These are phyloP conservation scores for Tylopilus sp. DNA, from an alignment of 1,284 basidiomycete species.

Conservation along the genomic window DNA sequence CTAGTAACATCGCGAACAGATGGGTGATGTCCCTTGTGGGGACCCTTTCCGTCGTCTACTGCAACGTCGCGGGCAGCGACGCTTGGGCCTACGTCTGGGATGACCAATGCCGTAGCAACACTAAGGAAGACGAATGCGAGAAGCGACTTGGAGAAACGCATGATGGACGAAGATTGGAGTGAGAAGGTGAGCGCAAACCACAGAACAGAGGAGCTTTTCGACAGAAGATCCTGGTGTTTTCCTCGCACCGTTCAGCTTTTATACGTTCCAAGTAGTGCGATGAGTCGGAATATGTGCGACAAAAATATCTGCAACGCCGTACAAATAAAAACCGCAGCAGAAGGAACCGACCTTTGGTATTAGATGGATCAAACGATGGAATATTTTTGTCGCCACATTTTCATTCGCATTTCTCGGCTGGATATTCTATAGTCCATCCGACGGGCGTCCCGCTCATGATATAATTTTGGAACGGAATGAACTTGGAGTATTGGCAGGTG, in stretches of 20 bases:
- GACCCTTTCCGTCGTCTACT: background rate
- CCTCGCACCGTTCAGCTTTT: background rate
- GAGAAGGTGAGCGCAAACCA: background rate
- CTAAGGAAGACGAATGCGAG: conserved; percentile 15
- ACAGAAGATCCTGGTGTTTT: background rate
- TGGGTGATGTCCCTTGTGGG: background rate
- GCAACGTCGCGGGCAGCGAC: background rate
- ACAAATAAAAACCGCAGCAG: conserved; percentile 3
- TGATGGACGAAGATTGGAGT: background rate
- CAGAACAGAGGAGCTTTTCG: background rate
- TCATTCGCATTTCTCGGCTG: background rate
- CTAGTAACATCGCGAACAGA: background rate
- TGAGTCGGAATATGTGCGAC: background rate
- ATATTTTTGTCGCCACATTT: background rate
- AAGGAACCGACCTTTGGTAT: background rate
- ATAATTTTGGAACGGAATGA: background rate
- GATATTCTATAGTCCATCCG: background rate
- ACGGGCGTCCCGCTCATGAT: background rate
- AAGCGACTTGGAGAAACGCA: conserved; percentile 15
- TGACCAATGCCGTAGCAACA: background rate
- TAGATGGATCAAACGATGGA: background rate
- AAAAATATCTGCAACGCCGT: background rate
- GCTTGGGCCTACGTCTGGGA: conserved; percentile 5
- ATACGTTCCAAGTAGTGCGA: background rate
- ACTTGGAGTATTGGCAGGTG: background rate